Evolutionary conservation across 176 grass and related monocot species (phyloP).

Genomic region (Bromus sterilis): DNA sequence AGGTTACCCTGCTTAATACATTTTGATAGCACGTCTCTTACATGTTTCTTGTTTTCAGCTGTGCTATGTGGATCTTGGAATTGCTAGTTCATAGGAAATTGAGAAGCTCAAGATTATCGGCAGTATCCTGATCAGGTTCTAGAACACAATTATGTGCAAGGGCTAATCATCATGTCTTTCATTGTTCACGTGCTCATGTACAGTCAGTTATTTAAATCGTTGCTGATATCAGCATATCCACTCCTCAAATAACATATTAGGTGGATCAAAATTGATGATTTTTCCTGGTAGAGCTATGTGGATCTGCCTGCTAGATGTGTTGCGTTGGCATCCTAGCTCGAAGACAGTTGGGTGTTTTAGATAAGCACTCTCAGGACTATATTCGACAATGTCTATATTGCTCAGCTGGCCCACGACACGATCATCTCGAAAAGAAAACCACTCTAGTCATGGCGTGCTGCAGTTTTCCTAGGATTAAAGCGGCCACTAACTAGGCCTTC

Average conservation of each 20-base stretch:
- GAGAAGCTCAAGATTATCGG: slow-evolving; percentile 63
- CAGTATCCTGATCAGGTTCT: slow-evolving; percentile 65
- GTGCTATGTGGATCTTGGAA: slow-evolving; percentile 75
- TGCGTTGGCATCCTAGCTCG: neutral
- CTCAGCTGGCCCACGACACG: neutral
- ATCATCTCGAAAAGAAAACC: neutral
- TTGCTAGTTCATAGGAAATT: slow-evolving; percentile 52
- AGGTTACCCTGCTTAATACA: neutral
- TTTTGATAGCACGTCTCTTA: neutral
- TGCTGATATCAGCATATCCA: neutral
- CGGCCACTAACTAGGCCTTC: too few relatives aligned
- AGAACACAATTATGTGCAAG: slow-evolving; percentile 18
- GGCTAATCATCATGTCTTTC: neutral
- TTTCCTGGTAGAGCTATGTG: neutral
- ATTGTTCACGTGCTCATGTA: neutral
- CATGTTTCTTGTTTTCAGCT: slow-evolving; percentile 34
- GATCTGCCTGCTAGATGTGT: too few relatives aligned
- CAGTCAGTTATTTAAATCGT: neutral
- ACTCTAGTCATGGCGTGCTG: neutral
- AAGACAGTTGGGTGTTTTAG: neutral
- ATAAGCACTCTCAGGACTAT: neutral
- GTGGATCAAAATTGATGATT: neutral
- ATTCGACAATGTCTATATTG: neutral
- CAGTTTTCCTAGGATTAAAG: too few relatives aligned
- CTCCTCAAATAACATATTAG: neutral